Evolutionary conservation across 768 basidiomycete genomes (phyloP).

Genomic region (Lanmaoa pseudosensibilis): DNA sequence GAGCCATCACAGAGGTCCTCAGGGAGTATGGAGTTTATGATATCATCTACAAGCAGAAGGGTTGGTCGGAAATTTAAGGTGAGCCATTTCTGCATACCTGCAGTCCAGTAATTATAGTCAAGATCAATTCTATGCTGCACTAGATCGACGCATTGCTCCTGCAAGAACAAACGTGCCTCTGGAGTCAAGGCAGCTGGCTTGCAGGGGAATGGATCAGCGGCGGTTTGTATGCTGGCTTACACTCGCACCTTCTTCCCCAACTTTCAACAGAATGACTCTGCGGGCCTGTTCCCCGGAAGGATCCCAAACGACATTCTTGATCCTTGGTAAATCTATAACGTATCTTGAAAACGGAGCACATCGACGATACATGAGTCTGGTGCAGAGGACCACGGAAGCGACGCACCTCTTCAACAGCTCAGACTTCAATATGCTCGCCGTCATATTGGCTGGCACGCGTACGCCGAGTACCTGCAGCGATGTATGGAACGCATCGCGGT

Average conservation of each 20-base stretch:
- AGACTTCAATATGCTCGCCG: conserved; percentile 56
- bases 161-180: conserved; percentile 55
- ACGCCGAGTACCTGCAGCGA: conserved; percentile 67
- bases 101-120: conserved; percentile 86
- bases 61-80: background rate
- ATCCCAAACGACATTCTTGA: conserved; percentile 58
- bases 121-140: conserved; percentile 61
- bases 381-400: background rate
- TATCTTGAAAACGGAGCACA: conserved; percentile 38
- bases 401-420: conserved; percentile 60
- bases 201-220: conserved; percentile 14
- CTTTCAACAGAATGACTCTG: conserved; percentile 67
- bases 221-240: background rate
- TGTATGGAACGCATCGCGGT: conserved; percentile 64
- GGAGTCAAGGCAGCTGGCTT: conserved; percentile 70
- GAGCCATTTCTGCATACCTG: conserved; percentile 50
- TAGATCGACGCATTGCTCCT: conserved; percentile 55
- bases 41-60: conserved; percentile 59
- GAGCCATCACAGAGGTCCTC: conserved; percentile 73
- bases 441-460: conserved; percentile 56
- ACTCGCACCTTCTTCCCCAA: conserved; percentile 56
- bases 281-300: conserved; percentile 46
- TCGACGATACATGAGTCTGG: conserved; percentile 11
- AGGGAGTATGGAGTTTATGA: conserved; percentile 80
- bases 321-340: conserved; percentile 68